Percentiles rank a stretch among this genome's conserved stretches.
Conservation (phyloP, 768 basidiomycete species). For the Basidioascus undulatus region DNA sequence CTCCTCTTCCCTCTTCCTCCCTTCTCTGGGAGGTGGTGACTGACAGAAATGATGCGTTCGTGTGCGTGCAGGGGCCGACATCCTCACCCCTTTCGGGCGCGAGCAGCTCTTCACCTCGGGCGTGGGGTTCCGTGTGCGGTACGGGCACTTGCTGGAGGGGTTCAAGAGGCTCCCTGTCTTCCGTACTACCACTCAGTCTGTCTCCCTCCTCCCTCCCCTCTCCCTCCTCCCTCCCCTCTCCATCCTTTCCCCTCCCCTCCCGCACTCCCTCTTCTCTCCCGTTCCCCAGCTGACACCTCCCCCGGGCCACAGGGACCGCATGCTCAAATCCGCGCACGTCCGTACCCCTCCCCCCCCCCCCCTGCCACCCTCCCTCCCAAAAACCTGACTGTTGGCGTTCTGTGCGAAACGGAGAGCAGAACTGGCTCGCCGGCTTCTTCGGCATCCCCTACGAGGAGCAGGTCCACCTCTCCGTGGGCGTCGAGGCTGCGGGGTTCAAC, state of each 20-base stretch:
- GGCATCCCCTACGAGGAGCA: conserved; percentile 41
- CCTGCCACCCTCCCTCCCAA: no score
- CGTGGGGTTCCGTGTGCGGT: conserved; percentile 39
- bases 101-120: conserved; percentile 62
- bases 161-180: conserved; percentile 52
- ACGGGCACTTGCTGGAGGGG: conserved; percentile 43
- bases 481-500: conserved; percentile 35
- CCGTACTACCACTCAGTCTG: conserved; percentile 54
- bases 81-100: conserved; percentile 69
- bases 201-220: no score
- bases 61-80: conserved; percentile 72
- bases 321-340: conserved; percentile 21
- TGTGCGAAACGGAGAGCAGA: not conserved
- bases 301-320: no score
- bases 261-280: no score
- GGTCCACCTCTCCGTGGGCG: conserved; percentile 10
- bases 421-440: conserved; percentile 27
- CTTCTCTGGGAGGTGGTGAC: no score
- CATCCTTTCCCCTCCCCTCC: no score
- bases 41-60: no score
- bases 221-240: no score
- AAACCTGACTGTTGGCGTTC: no score
- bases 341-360: no score
- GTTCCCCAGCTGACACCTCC: no score
- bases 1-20: no score